Evolutionary conservation across 345 rosid genomes (phyloP), one percentile per base, ranked within the genome.

Genomic region (Eucalyptus sp.): DNA sequence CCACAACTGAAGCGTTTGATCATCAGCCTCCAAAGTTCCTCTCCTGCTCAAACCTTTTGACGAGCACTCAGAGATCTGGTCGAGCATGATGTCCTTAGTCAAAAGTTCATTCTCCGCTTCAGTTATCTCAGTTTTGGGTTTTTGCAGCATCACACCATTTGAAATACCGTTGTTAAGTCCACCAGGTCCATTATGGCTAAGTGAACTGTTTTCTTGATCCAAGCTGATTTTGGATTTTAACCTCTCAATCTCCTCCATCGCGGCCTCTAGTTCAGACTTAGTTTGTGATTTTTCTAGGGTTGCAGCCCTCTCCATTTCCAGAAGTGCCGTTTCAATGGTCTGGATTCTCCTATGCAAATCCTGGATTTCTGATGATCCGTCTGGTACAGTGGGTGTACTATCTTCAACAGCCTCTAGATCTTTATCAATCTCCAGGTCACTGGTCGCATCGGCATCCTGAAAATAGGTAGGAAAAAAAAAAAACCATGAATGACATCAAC

Each of bases 21-120:
- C 92, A 86, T 94, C 95, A 64, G 90, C 87, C 90, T 92, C 95
- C n/a, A 86, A 46, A 89, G 94, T 91, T 89, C 92, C 98, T 92
- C 96, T 91, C 94, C 94, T 93, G 90, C 96, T 95, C 86, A 91
- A 92, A 83, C 97, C 96, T 91, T 97, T 92, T 16, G 99, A 94
- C 27, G 99, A 96, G 89, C 95, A 93, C 89, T 96, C 99, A 7
- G 99, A 98, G 71, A 93, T 91, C 92, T 98, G 98, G 92, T 98
- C 99, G 6, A 98, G 99, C 90, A 98, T 91, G 86, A 97, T 97
- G 91, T 98, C 99, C 93, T 98, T 98, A 7, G 99, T 95, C 94
- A 95, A 92, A 90, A 95, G 94, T 86, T 92, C 97, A 46, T 88
- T 92, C 87, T 93, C 94, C 80, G 90, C 95, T 89, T 94, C 91